Conservation (phyloP, 2,329 filamentous ascomycete species). For the Zymoseptoria passerinii region DNA sequence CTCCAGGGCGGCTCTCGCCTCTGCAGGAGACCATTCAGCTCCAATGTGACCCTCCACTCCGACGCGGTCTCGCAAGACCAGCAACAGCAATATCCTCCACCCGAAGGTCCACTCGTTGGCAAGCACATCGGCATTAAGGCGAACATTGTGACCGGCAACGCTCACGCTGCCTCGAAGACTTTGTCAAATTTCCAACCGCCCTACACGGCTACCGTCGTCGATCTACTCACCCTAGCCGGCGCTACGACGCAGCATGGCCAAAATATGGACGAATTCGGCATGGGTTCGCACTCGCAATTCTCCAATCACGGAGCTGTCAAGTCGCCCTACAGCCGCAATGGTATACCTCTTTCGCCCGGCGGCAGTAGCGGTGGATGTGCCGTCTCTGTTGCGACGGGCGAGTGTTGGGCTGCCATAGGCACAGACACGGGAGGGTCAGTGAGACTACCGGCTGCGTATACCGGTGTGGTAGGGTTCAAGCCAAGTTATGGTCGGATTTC, state of each 20-base stretch:
- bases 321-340: constrained; percentile 37
- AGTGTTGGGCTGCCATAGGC: constrained; percentile 65
- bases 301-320: constrained; percentile 60
- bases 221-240: constrained; percentile 55
- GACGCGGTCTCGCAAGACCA: not conserved
- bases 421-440: constrained; percentile 93
- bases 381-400: constrained; percentile 62
- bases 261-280: constrained; percentile 93
- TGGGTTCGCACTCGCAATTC: constrained; percentile 73
- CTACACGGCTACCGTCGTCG: constrained; percentile 73
- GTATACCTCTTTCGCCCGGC: constrained; percentile 55
- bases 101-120: constrained; percentile 19
- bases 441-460: constrained; percentile 79
- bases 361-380: constrained; percentile 94
- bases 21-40: constrained; percentile 5
- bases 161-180: constrained; percentile 75
- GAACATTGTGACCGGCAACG: constrained; percentile 46
- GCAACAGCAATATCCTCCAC: not conserved
- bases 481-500: constrained; percentile 85
- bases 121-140: constrained; percentile 42
- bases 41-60: not conserved
- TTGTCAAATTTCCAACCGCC: constrained; percentile 62
- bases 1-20: constrained; percentile 9
- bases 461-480: constrained; percentile 76
- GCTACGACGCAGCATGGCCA: constrained; percentile 63